Evolutionary conservation across 257 asterid genomes (phyloP), one percentile per base, ranked within the genome.

Genomic region (Gentiana macrophylla): DNA sequence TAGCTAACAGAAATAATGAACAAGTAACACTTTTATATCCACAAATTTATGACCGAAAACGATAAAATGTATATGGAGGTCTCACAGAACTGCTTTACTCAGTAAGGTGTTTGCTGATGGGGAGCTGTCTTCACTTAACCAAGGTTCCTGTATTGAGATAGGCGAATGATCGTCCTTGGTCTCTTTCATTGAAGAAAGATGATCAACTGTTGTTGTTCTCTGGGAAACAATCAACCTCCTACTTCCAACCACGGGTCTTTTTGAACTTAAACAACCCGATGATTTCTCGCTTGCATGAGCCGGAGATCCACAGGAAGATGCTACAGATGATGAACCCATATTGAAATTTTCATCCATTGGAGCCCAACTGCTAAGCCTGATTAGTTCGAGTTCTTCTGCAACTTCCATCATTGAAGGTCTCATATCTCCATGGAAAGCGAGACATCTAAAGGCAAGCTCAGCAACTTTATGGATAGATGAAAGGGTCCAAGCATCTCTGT

Each of bases 401-500:
- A 90, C 98, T 67, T 90, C 98, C 78, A 68, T 72, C 98, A 90
- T 90, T 2, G 95, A 80, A 7, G 98, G 98, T 50, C 98, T 84
- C 96, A 84, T 79, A 62, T 90, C 96, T 48, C 83, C 66, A 36
- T 90, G 95, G 56, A 80, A 90, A 43, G 98, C 89, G 35, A 90
- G 96, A 71, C 98, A 90, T 66, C 96, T 71, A 51, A 90, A 90
- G 12, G 96, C 98, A 32, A 90, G 77, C 72, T 90, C 98, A 15
- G 92, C 94, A 12, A 90, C 87, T 65, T 73, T 79, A 72, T 84
- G 89, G 43, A 90, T 60, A 1, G 98, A 86, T 5, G 96, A 74
- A 1, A 86, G 75, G 1, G 98, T 86, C 98, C 98, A 90, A 3
- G 98, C 96, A 54, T 90, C 98, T 63, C 91, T 75, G 52, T 86